Conservation (phyloP, 257 asterid genomes). For the Solanum tarijense region DNA sequence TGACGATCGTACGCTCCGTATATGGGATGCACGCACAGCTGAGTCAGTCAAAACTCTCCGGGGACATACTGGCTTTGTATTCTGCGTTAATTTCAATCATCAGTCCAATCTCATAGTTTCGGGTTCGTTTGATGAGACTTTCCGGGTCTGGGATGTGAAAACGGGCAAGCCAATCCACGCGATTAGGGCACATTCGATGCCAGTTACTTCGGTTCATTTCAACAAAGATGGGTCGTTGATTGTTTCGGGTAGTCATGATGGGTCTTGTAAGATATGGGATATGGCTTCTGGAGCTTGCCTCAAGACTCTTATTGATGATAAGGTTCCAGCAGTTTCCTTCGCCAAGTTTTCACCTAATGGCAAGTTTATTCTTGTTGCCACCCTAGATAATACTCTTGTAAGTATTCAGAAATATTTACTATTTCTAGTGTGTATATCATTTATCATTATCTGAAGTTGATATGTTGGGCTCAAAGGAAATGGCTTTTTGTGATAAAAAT, state of each 20-base stretch:
- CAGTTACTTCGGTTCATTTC: conserved; percentile 73
- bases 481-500: not conserved
- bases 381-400: conserved; percentile 78
- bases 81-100: conserved; percentile 73
- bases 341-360: conserved; percentile 92
- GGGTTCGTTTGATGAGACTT: conserved; percentile 75
- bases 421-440: not conserved
- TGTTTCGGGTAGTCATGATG: conserved; percentile 83
- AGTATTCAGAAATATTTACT: conserved; percentile 6
- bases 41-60: conserved; percentile 74
- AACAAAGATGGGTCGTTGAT: conserved; percentile 75
- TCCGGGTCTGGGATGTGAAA: conserved; percentile 83
- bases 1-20: conserved; percentile 90
- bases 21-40: conserved; percentile 70
- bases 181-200: conserved; percentile 64
- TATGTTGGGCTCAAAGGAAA: not conserved
- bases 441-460: not conserved
- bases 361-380: conserved; percentile 70
- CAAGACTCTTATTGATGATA: conserved; percentile 67
- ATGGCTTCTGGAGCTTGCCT: conserved; percentile 43
- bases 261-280: conserved; percentile 92
- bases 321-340: conserved; percentile 55
- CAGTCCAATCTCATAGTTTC: conserved; percentile 72
- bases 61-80: conserved; percentile 63
- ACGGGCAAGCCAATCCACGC: conserved; percentile 59